Evolutionary conservation across 2,329 filamentous ascomycete genomes (phyloP).

Genomic region (Pseudomassariella vexata): DNA sequence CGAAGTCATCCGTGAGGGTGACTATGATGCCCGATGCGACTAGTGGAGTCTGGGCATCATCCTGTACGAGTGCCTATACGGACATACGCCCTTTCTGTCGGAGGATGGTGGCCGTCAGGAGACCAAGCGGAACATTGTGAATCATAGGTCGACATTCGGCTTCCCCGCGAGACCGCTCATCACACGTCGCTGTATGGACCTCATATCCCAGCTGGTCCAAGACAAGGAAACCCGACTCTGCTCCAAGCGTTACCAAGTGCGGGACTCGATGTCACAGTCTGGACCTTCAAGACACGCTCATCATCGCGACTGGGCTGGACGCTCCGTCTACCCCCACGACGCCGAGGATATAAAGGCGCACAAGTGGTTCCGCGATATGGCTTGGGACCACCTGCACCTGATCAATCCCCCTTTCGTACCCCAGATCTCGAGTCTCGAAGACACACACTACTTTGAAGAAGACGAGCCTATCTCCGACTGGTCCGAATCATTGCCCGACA

Average conservation of each 20-base stretch:
- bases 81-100: slow-evolving; percentile 81
- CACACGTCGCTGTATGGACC: slow-evolving; percentile 66
- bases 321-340: slow-evolving; percentile 76
- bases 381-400: slow-evolving; percentile 70
- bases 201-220: slow-evolving; percentile 67
- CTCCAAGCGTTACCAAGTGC: slow-evolving; percentile 65
- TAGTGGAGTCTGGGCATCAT: slow-evolving; percentile 97
- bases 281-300: slow-evolving; percentile 20
- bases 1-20: slow-evolving; percentile 76
- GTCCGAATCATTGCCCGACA: slow-evolving; percentile 36
- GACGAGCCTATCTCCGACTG: slow-evolving; percentile 66
- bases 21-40: slow-evolving; percentile 89
- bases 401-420: slow-evolving; percentile 76
- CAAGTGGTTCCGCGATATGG: slow-evolving; percentile 74
- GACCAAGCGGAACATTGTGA: slow-evolving; percentile 80
- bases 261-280: slow-evolving; percentile 39
- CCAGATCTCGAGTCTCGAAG: slow-evolving; percentile 58
- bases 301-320: slow-evolving; percentile 28
- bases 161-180: slow-evolving; percentile 66
- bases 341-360: slow-evolving; percentile 87
- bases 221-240: slow-evolving; percentile 73
- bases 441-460: slow-evolving; percentile 88
- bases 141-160: slow-evolving; percentile 62
- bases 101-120: slow-evolving; percentile 66
- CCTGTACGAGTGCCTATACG: slow-evolving; percentile 89